A percentile compares a stretch with the other conserved stretches of the same genome.
These are phyloP conservation scores for Neonectria sp. DNA, from an alignment of 2,329 filamentous ascomycete genomes.

Conservation along the genomic window DNA sequence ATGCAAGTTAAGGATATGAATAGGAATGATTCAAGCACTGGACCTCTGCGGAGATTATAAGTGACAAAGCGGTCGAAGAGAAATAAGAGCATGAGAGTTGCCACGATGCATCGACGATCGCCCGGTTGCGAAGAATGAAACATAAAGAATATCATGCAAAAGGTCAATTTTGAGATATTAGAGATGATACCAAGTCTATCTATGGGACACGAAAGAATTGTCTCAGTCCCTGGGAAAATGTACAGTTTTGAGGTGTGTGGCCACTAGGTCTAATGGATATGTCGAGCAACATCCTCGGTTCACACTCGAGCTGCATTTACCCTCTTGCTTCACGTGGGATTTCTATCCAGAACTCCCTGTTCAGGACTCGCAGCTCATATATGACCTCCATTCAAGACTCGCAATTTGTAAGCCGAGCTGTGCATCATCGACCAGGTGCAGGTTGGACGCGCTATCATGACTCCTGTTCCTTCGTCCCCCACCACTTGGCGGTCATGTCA, in stretches of 20 bases:
- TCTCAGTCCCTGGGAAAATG: background rate
- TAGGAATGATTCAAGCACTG: too few relatives aligned
- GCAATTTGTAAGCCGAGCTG: background rate
- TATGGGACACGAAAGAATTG: too few relatives aligned
- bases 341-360: background rate
- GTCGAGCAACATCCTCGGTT: background rate
- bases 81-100: too few relatives aligned
- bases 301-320: background rate
- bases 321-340: background rate
- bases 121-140: too few relatives aligned
- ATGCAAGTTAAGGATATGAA: too few relatives aligned
- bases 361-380: background rate
- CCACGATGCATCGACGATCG: too few relatives aligned
- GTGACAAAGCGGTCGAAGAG: too few relatives aligned
- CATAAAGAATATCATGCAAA: too few relatives aligned
- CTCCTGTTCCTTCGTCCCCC: constrained; percentile 21
- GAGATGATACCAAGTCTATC: too few relatives aligned
- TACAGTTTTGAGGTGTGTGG: background rate
- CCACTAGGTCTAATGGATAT: background rate
- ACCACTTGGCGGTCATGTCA: background rate
- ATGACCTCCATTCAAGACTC: too few relatives aligned
- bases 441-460: constrained; percentile 27
- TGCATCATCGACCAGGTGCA: constrained; percentile 8
- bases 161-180: too few relatives aligned
- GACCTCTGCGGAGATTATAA: too few relatives aligned